Evolutionary conservation across 2,329 filamentous ascomycete genomes (phyloP), one percentile per base, ranked within the genome.

Genomic region (Zymoseptoria brevis): DNA sequence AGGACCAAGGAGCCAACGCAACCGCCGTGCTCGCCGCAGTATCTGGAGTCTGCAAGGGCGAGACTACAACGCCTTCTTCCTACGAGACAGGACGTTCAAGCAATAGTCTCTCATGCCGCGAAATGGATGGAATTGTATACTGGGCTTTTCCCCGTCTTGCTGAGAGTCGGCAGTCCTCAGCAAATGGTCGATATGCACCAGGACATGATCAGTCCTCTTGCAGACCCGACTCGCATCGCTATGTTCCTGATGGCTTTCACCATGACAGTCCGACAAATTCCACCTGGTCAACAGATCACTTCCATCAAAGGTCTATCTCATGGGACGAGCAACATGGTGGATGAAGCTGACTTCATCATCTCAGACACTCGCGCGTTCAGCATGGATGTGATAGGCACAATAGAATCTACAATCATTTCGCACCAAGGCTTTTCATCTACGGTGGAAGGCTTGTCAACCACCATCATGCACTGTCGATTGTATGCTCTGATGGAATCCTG

Each of bases 381-480:
- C 24, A 64, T 66, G 19, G 59, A 63, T 9, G 66, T 72, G 6
- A 66, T 67, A 30, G 64, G 68, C 1, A 60, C 63, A 7, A 64
- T 73, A 7, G 68, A 72, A n/a, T 62, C 56, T 26, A 65, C 62
- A 1, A 66, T 73, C 11, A 55, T 72, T n/a, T 64, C 64, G 13
- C 68, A 75, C 57, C 68, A 73, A 57, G 67, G 64, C 2, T 57
- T 73, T 8, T 59, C 73, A 35, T 66, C 68, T n/a, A 72, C 70
- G n/a, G 50, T 69, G 16, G 60, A 71, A 3, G 71, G 71, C 2
- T 62, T 73, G 29, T 68, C 69, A 35, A 70, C 71, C 54, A 69
- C 66, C 1, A 55, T 76, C 21, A 67, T 74, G 26, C 74, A 70
- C 57, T 56, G 72, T 29, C 68, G 74, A 59, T 67, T 76, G 71